A percentile compares a stretch with the other conserved stretches of the same genome.
These are phyloP conservation scores for Chenopodium formosanum DNA, from an alignment of 148 eudicot genomes.

Conservation along the genomic window DNA sequence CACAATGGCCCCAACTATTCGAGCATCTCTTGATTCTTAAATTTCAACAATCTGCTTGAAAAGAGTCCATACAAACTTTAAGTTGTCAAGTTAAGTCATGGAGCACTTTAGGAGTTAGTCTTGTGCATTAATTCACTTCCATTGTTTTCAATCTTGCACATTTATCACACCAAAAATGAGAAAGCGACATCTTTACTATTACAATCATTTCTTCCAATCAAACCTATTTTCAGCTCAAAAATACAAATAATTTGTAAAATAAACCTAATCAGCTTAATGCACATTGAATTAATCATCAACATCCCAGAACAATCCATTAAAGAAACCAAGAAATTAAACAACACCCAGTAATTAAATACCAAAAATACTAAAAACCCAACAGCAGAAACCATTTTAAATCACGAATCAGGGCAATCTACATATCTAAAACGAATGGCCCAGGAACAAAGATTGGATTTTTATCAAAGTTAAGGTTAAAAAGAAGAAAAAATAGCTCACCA, in stretches of 20 bases:
- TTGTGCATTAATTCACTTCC: background rate
- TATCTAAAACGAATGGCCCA: background rate
- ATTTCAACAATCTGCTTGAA: background rate
- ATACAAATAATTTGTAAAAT: background rate
- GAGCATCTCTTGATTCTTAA: background rate
- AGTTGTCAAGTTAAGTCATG: background rate
- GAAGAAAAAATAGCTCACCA: conserved; percentile 16
- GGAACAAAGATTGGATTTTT: conserved; percentile 10
- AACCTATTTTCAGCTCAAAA: background rate
- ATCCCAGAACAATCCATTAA: no score
- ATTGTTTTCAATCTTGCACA: background rate
- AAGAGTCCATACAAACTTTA: background rate
- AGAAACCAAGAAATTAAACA: background rate
- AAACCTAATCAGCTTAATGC: background rate
- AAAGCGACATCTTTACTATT: conserved; percentile 5
- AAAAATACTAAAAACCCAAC: conserved; percentile 4
- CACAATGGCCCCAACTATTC: background rate
- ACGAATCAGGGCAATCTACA: background rate
- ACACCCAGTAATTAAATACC: background rate
- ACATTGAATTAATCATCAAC: background rate
- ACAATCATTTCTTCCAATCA: background rate
- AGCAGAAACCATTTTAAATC: background rate
- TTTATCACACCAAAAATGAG: background rate
- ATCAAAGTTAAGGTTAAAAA: background rate
- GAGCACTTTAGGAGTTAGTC: background rate